Conservation (phyloP, 352 stramenopile genomes). For the Phytopythium ostracodes region DNA sequence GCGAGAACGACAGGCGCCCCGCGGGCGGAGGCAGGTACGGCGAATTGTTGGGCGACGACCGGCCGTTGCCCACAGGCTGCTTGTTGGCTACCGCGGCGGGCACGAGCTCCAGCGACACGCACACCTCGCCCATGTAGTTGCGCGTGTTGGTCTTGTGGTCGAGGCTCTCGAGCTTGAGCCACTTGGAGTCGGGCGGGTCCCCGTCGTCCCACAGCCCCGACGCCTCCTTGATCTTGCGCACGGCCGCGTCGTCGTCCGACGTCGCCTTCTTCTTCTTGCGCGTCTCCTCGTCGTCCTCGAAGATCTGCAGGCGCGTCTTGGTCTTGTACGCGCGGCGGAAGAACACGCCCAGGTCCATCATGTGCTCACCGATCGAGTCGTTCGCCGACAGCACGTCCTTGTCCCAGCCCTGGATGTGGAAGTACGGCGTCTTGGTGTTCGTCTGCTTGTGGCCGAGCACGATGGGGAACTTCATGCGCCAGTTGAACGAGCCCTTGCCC, state of each 20-base stretch:
- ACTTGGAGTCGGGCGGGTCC: slow-evolving; percentile 78
- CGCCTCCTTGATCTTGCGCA: slow-evolving; percentile 81
- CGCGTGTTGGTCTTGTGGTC: slow-evolving; percentile 79
- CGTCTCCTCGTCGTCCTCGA: slow-evolving; percentile 75
- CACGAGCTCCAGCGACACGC: slow-evolving; percentile 85
- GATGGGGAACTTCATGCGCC: slow-evolving; percentile 93
- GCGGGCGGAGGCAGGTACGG: slow-evolving; percentile 89
- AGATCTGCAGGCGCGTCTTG: slow-evolving; percentile 75
- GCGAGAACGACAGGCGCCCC: slow-evolving; percentile 87
- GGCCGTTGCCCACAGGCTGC: slow-evolving; percentile 75
- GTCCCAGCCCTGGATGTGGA: slow-evolving; percentile 93
- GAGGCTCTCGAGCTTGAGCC: slow-evolving; percentile 79
- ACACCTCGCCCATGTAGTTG: slow-evolving; percentile 85
- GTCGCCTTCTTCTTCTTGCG: slow-evolving; percentile 81
- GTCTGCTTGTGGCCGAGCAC: slow-evolving; percentile 79
- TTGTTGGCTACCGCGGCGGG: slow-evolving; percentile 82
- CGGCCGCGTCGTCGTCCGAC: slow-evolving; percentile 65
- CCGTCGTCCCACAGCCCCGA: slow-evolving; percentile 83
- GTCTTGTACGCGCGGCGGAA: slow-evolving; percentile 82
- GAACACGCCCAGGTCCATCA: slow-evolving; percentile 64
- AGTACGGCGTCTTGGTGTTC: slow-evolving; percentile 91
- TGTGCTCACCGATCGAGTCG: slow-evolving; percentile 88
- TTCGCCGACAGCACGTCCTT: slow-evolving; percentile 92
- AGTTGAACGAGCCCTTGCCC: slow-evolving; percentile 93
- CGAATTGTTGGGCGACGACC: slow-evolving; percentile 90